Base-by-base conservation (phyloP, 164 flowering plant genomes). In the Amborella trichopoda region DNA sequence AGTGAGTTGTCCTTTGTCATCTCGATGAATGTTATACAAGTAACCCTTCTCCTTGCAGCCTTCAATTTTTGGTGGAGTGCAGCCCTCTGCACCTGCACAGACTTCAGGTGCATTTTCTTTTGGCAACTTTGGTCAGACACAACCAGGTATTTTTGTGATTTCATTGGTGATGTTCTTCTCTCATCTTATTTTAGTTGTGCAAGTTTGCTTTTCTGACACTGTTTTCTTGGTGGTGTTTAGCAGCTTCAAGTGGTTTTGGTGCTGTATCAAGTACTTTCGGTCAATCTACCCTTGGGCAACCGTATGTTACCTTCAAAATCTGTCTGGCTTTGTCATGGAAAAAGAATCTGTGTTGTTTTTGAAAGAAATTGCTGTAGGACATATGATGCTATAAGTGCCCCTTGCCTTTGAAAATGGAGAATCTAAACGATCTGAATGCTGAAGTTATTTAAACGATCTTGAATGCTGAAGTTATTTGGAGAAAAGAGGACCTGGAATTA, bases 101-200 rank as follows among this genome's bases (percentile, higher is more conserved):
- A 36, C 72, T 54, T 19, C 65, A 43, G 48, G 77, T 45, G 48
- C 64, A 30, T 79, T 80, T 46, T 44, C 70, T 28, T 73, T 80
- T 67, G 43, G 60, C 32, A 81, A 64, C 61, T 69, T 75, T 52
- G 76, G 81, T 56, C 85, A 68, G 64, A 40, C 83, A 16, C 94
- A 75, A 69, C 22, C 76, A 61, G 81, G 96, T 83, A 60, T 4
- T 18, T 39, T 26, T 38, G 16, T 16, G 41, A 33, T 18, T 6
- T 17, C 3, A n/a, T n/a, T n/a, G 21, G 21, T 21, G 27, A 18
- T 44, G 17, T 13, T 26, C 21, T 52, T 36, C 5, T 16, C 20
- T 42, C 14, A 8, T 30, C 14, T 30, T 9, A 33, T 33, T 33
- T 33, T 17, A 30, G 24, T 3, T 38, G 9, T 30, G 19, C 20